Evolutionary conservation across 441 rosid species (phyloP).

Genomic region (Populus trichocarpa): DNA sequence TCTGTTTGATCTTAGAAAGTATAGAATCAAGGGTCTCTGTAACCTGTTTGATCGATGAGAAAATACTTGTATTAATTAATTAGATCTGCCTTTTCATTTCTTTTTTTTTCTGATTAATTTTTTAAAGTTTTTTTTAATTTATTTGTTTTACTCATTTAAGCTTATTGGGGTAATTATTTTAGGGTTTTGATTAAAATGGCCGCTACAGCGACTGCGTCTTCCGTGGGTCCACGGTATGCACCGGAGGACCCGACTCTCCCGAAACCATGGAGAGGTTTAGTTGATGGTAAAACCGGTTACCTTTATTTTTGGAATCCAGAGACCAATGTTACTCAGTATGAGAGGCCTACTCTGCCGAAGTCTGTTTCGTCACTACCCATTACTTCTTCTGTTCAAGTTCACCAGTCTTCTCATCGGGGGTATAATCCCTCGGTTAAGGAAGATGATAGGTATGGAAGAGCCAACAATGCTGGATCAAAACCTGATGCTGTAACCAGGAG

Average conservation of each 20-base stretch:
- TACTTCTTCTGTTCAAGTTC: constrained; percentile 53
- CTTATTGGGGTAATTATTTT: background rate
- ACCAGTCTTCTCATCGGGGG: constrained; percentile 35
- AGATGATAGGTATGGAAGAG: constrained; percentile 42
- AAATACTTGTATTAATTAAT: background rate
- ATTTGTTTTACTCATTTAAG: background rate
- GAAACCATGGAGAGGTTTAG: constrained; percentile 91
- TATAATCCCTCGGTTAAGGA: constrained; percentile 43
- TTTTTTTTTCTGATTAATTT: background rate
- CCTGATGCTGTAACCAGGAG: constrained; percentile 35
- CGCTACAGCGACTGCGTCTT: constrained; percentile 59
- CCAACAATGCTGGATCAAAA: constrained; percentile 32
- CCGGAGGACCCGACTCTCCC: constrained; percentile 91
- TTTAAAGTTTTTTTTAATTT: background rate
- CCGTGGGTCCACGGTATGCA: constrained; percentile 65
- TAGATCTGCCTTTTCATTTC: background rate
- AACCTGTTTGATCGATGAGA: constrained; percentile 8
- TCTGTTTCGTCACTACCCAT: constrained; percentile 29
- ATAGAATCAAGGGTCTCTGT: constrained; percentile 7
- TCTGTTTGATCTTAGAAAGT: background rate
- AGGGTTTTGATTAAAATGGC: constrained; percentile 40
- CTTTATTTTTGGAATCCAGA: constrained; percentile 92
- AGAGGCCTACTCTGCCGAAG: constrained; percentile 54
- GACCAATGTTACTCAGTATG: constrained; percentile 89
- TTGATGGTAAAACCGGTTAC: constrained; percentile 81